phyloP scores from a whole-genome alignment of 176 grass and related monocot genomes.

The Cenchrus fungigraminus region DNA sequence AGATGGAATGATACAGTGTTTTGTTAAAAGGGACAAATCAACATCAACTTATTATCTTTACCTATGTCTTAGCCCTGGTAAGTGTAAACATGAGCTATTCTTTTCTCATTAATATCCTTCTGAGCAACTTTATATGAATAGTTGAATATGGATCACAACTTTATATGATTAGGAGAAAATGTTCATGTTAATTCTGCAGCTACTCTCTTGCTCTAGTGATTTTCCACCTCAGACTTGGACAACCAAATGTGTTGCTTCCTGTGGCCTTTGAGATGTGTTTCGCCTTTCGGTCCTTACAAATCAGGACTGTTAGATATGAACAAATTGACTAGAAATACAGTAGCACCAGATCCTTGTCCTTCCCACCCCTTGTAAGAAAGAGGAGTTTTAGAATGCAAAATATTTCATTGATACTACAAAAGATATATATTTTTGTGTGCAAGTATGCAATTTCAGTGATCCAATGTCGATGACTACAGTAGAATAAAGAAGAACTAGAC shows the following conservation, averaged over 20 bases:
- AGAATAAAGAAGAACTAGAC: slow-evolving; percentile 1
- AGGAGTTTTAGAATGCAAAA: background rate
- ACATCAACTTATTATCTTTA: slow-evolving; percentile 80
- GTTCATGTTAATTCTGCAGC: background rate
- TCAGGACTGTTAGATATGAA: slow-evolving; percentile 1
- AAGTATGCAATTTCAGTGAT: slow-evolving; percentile 22
- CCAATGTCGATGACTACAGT: background rate
- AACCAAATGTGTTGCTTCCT: slow-evolving; percentile 11
- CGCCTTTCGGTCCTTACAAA: background rate
- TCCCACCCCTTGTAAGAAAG: background rate
- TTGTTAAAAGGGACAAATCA: slow-evolving; percentile 86
- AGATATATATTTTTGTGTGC: background rate
- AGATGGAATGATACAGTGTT: slow-evolving; percentile 79
- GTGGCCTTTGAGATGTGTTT: slow-evolving; percentile 2
- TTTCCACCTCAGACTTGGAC: slow-evolving; percentile 9
- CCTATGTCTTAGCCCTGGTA: slow-evolving; percentile 86
- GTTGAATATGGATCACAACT: background rate
- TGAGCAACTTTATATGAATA: slow-evolving; percentile 17
- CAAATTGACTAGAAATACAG: background rate
- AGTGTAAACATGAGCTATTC: slow-evolving; percentile 30
- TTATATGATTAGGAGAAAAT: background rate
- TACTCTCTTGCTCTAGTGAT: slow-evolving; percentile 4
- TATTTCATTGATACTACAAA: background rate
- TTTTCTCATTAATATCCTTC: slow-evolving; percentile 37
- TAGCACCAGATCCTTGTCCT: background rate